phyloP scores from a whole-genome alignment of 2,329 filamentous ascomycete species.

The Teratosphaeria nubilosa region DNA sequence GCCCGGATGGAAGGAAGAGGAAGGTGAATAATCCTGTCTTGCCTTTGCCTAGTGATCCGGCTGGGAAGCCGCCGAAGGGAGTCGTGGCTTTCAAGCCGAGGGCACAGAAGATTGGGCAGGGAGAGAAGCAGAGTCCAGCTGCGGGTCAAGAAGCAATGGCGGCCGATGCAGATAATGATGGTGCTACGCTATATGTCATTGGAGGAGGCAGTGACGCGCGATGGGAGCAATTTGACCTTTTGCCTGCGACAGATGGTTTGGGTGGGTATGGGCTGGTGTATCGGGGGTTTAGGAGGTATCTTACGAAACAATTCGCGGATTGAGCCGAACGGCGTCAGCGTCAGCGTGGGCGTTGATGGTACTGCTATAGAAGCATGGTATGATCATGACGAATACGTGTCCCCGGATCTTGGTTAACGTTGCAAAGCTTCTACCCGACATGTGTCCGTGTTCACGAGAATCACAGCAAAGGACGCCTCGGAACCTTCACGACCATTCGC shows the following conservation, averaged over 20 bases:
- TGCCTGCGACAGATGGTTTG: conserved; percentile 8
- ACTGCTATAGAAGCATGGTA: neutral
- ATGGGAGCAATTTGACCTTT: conserved; percentile 26
- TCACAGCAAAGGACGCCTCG: no score
- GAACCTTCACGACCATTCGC: no score
- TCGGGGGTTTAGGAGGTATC: conserved; percentile 23
- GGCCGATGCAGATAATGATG: conserved; percentile 14
- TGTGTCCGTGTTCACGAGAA: no score
- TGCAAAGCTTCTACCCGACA: no score
- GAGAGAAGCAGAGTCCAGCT: conserved; percentile 6
- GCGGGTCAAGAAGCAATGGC: conserved; percentile 4
- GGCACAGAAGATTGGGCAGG: neutral
- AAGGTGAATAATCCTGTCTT: conserved; percentile 26
- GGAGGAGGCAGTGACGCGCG: conserved; percentile 25
- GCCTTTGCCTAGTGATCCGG: conserved; percentile 43
- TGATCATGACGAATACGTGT: neutral
- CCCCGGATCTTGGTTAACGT: no score
- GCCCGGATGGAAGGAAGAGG: conserved; percentile 24
- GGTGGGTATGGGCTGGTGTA: conserved; percentile 19
- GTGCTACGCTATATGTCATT: conserved; percentile 21
- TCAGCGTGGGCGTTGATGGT: neutral
- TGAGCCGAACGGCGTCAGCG: conserved; percentile 5
- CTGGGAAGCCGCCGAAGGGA: conserved; percentile 62
- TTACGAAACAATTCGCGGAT: conserved; percentile 25
- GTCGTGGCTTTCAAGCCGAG: conserved; percentile 63